Conservation (phyloP, 768 basidiomycete species). For the Lenzites betulinus region DNA sequence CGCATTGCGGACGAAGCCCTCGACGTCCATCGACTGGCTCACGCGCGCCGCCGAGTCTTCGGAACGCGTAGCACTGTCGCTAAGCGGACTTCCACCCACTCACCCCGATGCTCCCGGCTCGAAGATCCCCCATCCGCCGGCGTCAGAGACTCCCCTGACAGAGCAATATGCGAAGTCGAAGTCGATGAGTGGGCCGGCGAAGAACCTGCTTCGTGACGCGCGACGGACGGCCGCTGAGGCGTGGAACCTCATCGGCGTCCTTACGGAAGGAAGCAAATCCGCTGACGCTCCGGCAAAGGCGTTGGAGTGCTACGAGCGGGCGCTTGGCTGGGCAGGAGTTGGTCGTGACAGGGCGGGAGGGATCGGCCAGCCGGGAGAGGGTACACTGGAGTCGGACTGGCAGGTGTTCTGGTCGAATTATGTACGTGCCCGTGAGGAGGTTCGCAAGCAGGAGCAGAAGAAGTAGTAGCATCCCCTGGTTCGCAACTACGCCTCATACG, state of each 20-base stretch:
- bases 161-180: slow-evolving; percentile 47
- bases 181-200: slow-evolving; percentile 56
- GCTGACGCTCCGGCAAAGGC: slow-evolving; percentile 42
- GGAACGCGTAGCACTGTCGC: slow-evolving; percentile 58
- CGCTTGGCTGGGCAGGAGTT: slow-evolving; percentile 67
- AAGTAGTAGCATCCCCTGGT: neutral
- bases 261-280: slow-evolving; percentile 49
- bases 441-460: slow-evolving; percentile 14
- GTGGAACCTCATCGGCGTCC: slow-evolving; percentile 72
- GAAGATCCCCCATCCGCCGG: slow-evolving; percentile 38
- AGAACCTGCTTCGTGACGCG: slow-evolving; percentile 63
- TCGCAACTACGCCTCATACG: too few species aligned
- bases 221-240: slow-evolving; percentile 72
- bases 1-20: slow-evolving; percentile 44
- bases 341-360: slow-evolving; percentile 38
- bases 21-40: slow-evolving; percentile 56
- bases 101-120: slow-evolving; percentile 39
- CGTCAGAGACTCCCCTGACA: slow-evolving; percentile 44
- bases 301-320: slow-evolving; percentile 66
- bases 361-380: slow-evolving; percentile 48
- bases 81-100: slow-evolving; percentile 45
- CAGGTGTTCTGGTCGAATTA: slow-evolving; percentile 61
- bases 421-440: slow-evolving; percentile 43
- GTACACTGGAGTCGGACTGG: slow-evolving; percentile 63
- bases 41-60: slow-evolving; percentile 66